These are phyloP conservation scores for Eruca vesicaria DNA, from an alignment of 441 rosid species.

Conservation along the genomic window DNA sequence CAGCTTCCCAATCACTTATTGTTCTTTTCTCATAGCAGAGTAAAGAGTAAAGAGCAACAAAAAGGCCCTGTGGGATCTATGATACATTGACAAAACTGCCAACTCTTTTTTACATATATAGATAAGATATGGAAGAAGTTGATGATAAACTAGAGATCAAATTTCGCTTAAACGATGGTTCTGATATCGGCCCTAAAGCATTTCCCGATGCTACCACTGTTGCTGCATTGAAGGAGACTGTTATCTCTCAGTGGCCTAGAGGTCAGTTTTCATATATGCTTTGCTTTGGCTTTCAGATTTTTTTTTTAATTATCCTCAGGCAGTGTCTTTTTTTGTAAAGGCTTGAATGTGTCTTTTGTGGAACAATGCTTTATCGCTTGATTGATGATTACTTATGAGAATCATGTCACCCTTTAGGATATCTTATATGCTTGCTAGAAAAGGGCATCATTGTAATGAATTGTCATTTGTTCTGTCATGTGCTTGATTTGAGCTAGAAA, in stretches of 20 bases:
- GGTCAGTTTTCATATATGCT: too few species aligned
- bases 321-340: not conserved
- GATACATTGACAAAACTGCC: not conserved
- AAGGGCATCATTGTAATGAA: not conserved
- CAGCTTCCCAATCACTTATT: not conserved
- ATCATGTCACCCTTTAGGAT: too few species aligned
- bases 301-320: not conserved
- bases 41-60: not conserved
- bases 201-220: conserved; percentile 87
- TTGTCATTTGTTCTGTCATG: conserved; percentile 3
- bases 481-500: conserved; percentile 46
- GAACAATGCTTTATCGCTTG: not conserved
- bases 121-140: conserved; percentile 55
- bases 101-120: not conserved
- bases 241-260: conserved; percentile 96
- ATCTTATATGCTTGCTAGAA: too few species aligned
- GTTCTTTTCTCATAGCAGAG: not conserved
- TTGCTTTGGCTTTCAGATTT: too few species aligned
- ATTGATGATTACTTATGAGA: not conserved
- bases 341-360: not conserved
- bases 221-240: conserved; percentile 82
- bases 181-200: conserved; percentile 90
- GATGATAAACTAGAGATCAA: conserved; percentile 88
- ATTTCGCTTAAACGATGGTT: conserved; percentile 88
- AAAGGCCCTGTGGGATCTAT: not conserved